A percentile compares a stretch with the other conserved stretches of the same genome.
phyloP scores from a whole-genome alignment of 495 filamentous ascomycete species.

The Xylaria sp. region DNA sequence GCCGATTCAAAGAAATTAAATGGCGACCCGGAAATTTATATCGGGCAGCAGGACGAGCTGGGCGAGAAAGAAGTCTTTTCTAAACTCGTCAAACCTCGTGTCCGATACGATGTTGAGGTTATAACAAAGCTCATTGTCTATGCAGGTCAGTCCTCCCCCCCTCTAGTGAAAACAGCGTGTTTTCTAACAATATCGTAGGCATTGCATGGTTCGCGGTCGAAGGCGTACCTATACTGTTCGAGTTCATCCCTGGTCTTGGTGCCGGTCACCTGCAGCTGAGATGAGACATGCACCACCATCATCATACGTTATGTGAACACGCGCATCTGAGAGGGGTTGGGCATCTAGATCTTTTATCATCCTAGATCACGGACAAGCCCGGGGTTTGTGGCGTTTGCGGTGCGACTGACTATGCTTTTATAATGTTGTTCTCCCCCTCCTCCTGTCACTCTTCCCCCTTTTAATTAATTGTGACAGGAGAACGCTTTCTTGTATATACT shows the following conservation, averaged over 20 bases:
- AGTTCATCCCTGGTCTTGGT: constrained; percentile 65
- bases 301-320: constrained; percentile 25
- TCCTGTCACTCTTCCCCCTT: background rate
- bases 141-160: constrained; percentile 65
- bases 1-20: constrained; percentile 44
- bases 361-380: constrained; percentile 14
- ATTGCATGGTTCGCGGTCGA: constrained; percentile 79
- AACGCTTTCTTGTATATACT: constrained; percentile 23
- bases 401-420: background rate
- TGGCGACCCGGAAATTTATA: constrained; percentile 40
- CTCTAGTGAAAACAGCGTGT: background rate
- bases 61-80: constrained; percentile 84
- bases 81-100: constrained; percentile 82
- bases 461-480: constrained; percentile 8
- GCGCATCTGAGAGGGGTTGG: constrained; percentile 14
- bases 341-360: constrained; percentile 24
- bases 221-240: constrained; percentile 69
- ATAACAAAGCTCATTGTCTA: constrained; percentile 97
- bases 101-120: constrained; percentile 96
- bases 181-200: constrained; percentile 48
- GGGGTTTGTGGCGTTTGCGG: constrained; percentile 25
- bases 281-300: constrained; percentile 23
- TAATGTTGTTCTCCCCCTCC: background rate
- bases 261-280: constrained; percentile 38
- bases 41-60: constrained; percentile 56